phyloP scores from a whole-genome alignment of 257 asterid genomes.

The Ilex aquifolium region DNA sequence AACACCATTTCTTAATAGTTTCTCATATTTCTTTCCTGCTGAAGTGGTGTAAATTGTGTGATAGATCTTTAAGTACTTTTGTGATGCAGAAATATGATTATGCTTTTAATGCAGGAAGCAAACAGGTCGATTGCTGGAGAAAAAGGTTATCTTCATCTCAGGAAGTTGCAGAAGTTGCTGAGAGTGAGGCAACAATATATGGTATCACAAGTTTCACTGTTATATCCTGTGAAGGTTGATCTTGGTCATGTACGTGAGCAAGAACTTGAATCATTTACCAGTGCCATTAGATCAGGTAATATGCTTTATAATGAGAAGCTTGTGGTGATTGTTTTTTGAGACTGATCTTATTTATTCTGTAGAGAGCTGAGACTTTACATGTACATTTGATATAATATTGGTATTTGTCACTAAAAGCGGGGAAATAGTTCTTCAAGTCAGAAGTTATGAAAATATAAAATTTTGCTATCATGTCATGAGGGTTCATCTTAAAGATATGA shows the following conservation, averaged over 20 bases:
- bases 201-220: conserved; percentile 25
- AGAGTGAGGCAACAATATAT: conserved; percentile 2
- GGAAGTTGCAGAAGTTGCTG: neutral
- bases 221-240: conserved; percentile 76
- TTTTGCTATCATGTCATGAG: too few species aligned
- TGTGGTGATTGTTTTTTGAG: neutral
- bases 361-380: neutral
- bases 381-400: too few species aligned
- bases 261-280: conserved; percentile 1
- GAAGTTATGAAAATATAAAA: too few species aligned
- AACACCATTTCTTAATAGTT: too few species aligned
- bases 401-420: neutral
- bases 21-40: too few species aligned
- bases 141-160: neutral
- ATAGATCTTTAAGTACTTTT: neutral
- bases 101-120: conserved; percentile 50
- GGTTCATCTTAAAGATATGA: too few species aligned
- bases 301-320: neutral
- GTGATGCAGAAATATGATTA: conserved; percentile 8
- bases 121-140: conserved; percentile 23
- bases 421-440: neutral
- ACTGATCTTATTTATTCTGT: neutral
- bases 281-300: neutral
- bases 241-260: conserved; percentile 33
- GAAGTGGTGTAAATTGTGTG: too few species aligned